Percentiles rank a stretch among this genome's conserved stretches.
These are phyloP conservation scores for Verticillium zaregamsianum DNA, from an alignment of 2,329 filamentous ascomycete species.

Conservation along the genomic window DNA sequence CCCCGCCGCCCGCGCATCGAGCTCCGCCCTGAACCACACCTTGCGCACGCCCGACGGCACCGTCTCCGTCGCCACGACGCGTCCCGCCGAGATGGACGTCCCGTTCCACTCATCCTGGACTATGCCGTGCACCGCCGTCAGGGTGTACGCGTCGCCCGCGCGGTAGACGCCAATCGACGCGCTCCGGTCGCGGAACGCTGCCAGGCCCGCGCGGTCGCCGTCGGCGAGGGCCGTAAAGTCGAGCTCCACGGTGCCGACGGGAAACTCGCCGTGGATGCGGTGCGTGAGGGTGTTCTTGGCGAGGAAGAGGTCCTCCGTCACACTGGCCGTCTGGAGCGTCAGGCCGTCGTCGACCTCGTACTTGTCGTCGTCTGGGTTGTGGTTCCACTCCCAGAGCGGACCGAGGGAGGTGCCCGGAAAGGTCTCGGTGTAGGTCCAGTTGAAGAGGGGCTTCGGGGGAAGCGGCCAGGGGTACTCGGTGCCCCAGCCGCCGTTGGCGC, in stretches of 20 bases:
- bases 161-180: slow-evolving; percentile 49
- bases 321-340: slow-evolving; percentile 41
- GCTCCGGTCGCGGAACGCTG: slow-evolving; percentile 47
- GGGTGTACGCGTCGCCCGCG: slow-evolving; percentile 20
- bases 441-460: slow-evolving; percentile 11
- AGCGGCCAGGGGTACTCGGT: slow-evolving; percentile 35
- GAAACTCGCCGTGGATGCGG: slow-evolving; percentile 39
- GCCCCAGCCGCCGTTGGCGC: slow-evolving; percentile 42
- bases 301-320: slow-evolving; percentile 45
- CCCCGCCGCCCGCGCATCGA: slow-evolving; percentile 19
- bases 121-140: slow-evolving; percentile 32
- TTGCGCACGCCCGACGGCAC: slow-evolving; percentile 13
- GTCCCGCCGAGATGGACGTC: slow-evolving; percentile 12
- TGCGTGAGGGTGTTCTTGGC: slow-evolving; percentile 45
- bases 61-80: slow-evolving; percentile 14
- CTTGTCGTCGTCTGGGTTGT: slow-evolving; percentile 49
- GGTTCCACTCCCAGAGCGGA: slow-evolving; percentile 57
- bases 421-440: slow-evolving; percentile 33
- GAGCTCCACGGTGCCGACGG: slow-evolving; percentile 44
- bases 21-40: slow-evolving; percentile 17
- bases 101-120: slow-evolving; percentile 27
- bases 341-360: slow-evolving; percentile 41
- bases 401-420: slow-evolving; percentile 39
- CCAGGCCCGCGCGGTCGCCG: slow-evolving; percentile 48
- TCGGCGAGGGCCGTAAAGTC: slow-evolving; percentile 43